These are phyloP conservation scores for Pichia paraexigua DNA, from an alignment of 805 yeast genomes.

Conservation along the genomic window DNA sequence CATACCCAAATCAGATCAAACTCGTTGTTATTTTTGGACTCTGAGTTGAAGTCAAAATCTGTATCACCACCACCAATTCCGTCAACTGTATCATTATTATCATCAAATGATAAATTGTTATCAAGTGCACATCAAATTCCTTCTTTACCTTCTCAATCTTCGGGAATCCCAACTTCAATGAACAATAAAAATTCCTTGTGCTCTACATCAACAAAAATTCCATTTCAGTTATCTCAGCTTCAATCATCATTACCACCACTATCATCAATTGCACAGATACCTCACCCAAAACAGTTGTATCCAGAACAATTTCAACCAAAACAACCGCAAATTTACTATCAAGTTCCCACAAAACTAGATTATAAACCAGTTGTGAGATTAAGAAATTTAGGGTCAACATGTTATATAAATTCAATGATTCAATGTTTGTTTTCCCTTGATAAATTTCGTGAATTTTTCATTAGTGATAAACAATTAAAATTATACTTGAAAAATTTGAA, in stretches of 20 bases:
- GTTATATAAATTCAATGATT: constrained; percentile 67
- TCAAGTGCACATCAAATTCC: background rate
- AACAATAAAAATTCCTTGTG: background rate
- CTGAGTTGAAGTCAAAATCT: background rate
- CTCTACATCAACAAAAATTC: background rate
- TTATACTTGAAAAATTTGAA: constrained; percentile 8
- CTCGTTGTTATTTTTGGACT: background rate
- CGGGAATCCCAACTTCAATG: background rate
- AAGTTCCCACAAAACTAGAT: constrained; percentile 1
- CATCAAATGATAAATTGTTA: background rate
- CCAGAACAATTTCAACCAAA: background rate
- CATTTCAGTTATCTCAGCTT: background rate
- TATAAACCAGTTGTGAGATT: constrained; percentile 32
- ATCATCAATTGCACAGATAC: background rate
- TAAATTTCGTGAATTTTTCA: constrained; percentile 42
- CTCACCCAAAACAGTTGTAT: background rate
- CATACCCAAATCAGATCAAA: background rate
- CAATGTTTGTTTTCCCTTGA: constrained; percentile 58
- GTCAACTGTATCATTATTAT: background rate
- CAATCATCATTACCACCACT: background rate
- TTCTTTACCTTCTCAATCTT: background rate
- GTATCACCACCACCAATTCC: constrained; percentile 1
- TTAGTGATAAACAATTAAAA: constrained; percentile 27
- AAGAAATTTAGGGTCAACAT: constrained; percentile 62
- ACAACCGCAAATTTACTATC: background rate